Percentiles rank a stretch among this genome's conserved stretches.
Conservation (phyloP, 2,329 filamentous ascomycete genomes). For the Cryphonectria radicalis region DNA sequence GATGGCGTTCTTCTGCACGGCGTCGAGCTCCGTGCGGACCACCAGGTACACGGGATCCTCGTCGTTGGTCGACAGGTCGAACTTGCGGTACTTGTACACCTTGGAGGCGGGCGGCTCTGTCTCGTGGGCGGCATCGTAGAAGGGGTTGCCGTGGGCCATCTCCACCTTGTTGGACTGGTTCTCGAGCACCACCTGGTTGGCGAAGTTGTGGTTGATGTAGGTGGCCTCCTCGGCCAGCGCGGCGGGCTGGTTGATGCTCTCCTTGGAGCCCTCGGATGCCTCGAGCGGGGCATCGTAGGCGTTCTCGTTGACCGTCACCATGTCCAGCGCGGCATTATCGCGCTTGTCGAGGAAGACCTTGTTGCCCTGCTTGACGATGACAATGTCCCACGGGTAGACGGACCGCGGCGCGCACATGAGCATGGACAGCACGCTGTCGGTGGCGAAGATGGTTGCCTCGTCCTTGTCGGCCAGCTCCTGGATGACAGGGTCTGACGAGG, state of each 20-base stretch:
- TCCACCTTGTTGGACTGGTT: conserved; percentile 76
- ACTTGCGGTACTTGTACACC: conserved; percentile 97
- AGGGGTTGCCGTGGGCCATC: conserved; percentile 90
- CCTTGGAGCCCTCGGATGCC: conserved; percentile 88
- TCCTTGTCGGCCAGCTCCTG: conserved; percentile 96
- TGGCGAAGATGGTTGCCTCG: conserved; percentile 95
- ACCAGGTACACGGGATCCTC: conserved; percentile 92
- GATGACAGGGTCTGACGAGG: conserved; percentile 92
- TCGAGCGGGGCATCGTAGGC: conserved; percentile 93
- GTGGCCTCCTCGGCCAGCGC: conserved; percentile 96
- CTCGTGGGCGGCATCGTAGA: conserved; percentile 94
- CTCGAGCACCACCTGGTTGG: conserved; percentile 91
- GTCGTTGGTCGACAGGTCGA: conserved; percentile 93
- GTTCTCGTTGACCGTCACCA: conserved; percentile 99
- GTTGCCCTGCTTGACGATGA: conserved; percentile 89
- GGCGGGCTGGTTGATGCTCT: conserved; percentile 89
- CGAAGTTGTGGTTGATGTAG: conserved; percentile 99
- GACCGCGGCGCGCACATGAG: conserved; percentile 98
- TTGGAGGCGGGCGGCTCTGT: conserved; percentile 93
- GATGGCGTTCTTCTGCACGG: conserved; percentile 92
- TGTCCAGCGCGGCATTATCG: conserved; percentile 89
- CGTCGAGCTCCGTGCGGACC: conserved; percentile 93
- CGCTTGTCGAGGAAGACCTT: conserved; percentile 99
- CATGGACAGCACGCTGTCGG: conserved; percentile 97
- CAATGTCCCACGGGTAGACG: conserved; percentile 97